These are phyloP conservation scores for Fabrea salina DNA, from an alignment of 169 alveolate species.

Conservation along the genomic window DNA sequence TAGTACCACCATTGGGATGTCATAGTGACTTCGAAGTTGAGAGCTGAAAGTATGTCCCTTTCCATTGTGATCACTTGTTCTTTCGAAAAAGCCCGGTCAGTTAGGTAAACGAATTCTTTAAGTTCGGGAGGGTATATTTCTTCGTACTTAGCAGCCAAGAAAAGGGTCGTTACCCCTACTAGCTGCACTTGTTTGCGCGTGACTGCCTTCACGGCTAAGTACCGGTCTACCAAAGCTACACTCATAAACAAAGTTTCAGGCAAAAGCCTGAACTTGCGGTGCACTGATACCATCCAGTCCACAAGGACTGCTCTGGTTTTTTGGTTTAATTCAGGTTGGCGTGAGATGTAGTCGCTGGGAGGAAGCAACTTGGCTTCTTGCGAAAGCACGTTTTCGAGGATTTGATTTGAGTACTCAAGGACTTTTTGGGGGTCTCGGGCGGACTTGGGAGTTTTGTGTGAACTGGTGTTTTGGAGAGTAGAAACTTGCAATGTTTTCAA, in stretches of 20 bases:
- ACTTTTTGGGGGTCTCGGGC: background rate
- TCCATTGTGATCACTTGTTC: constrained; percentile 72
- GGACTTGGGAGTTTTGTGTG: background rate
- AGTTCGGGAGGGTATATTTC: constrained; percentile 84
- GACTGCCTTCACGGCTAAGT: constrained; percentile 45
- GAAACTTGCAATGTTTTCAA: background rate
- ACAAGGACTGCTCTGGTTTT: constrained; percentile 63
- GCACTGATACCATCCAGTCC: constrained; percentile 80
- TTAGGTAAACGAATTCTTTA: constrained; percentile 62
- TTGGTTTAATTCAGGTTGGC: constrained; percentile 47
- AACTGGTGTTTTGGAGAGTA: background rate
- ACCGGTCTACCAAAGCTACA: constrained; percentile 69
- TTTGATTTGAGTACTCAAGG: background rate
- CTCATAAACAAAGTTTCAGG: constrained; percentile 72
- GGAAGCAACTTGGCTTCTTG: background rate
- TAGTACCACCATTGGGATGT: constrained; percentile 54
- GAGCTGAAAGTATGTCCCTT: constrained; percentile 51
- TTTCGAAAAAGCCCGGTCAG: constrained; percentile 72
- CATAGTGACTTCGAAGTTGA: constrained; percentile 57
- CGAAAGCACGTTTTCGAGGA: background rate
- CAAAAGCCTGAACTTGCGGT: constrained; percentile 63
- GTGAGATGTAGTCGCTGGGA: constrained; percentile 3
- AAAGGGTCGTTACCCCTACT: constrained; percentile 78
- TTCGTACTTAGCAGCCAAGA: constrained; percentile 76
- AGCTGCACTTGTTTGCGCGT: constrained; percentile 58